Percentiles rank a stretch among this genome's conserved stretches.
Evolutionary conservation across 2,329 filamentous ascomycete species (phyloP).

Genomic region (Tolypocladium tundrense): DNA sequence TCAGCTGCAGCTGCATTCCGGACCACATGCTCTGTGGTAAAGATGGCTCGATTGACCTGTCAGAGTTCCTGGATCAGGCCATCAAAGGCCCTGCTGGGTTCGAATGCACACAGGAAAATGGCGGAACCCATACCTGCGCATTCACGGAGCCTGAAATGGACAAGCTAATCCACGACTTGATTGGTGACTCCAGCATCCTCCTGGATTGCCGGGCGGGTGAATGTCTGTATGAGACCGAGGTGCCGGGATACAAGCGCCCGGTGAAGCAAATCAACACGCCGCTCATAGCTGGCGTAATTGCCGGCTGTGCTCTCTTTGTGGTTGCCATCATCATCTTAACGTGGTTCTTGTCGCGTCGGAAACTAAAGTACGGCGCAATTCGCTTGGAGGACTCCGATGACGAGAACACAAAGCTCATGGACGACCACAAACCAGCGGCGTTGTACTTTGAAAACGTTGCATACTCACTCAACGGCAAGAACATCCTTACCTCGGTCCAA

Average conservation of each 20-base stretch:
- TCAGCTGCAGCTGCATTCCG: conserved; percentile 79
- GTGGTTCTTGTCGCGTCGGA: conserved; percentile 81
- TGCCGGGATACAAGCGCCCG: conserved; percentile 80
- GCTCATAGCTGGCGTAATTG: conserved; percentile 88
- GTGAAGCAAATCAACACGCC: conserved; percentile 96
- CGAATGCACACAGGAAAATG: conserved; percentile 57
- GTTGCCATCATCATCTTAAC: conserved; percentile 74
- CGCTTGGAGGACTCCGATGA: conserved; percentile 84
- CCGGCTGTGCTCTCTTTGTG: conserved; percentile 73
- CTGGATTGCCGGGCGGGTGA: conserved; percentile 78
- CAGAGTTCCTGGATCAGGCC: conserved; percentile 71
- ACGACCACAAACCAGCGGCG: conserved; percentile 83
- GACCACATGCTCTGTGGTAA: conserved; percentile 92
- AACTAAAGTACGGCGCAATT: conserved; percentile 60
- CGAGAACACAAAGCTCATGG: conserved; percentile 75
- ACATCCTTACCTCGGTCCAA: conserved; percentile 69
- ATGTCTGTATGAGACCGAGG: conserved; percentile 84
- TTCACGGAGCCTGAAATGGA: conserved; percentile 94
- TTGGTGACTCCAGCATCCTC: conserved; percentile 84
- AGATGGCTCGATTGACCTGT: conserved; percentile 81
- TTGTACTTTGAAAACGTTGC: conserved; percentile 81
- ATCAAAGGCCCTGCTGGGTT: conserved; percentile 88
- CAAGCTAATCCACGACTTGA: conserved; percentile 74
- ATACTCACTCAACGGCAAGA: conserved; percentile 78
- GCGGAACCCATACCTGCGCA: conserved; percentile 55